Evolutionary conservation across 805 yeast species (phyloP).

Genomic region (Saccharomyces cerevisiae): DNA sequence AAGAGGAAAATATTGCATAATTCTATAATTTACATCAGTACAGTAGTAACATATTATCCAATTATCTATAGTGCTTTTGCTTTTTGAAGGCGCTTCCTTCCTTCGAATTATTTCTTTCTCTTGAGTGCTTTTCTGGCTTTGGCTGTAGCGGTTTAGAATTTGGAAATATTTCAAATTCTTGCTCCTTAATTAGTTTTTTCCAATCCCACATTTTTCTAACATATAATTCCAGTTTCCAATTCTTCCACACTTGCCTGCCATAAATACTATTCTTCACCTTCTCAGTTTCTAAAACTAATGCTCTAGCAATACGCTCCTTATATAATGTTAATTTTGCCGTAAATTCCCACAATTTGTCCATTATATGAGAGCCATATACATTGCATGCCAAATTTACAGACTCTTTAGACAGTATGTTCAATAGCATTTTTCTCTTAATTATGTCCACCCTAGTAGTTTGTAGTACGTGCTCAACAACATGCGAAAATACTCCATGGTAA

Average conservation of each 20-base stretch:
- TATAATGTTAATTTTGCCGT: conserved; percentile 70
- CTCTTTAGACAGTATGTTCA: conserved; percentile 55
- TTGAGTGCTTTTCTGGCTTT: conserved; percentile 10
- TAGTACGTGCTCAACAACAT: conserved; percentile 67
- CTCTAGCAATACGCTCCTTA: conserved; percentile 77
- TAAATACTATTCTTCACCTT: conserved; percentile 76
- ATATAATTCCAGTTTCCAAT: conserved; percentile 84
- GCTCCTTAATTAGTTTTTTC: conserved; percentile 56
- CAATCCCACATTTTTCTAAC: conserved; percentile 51
- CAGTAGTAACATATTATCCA: not conserved
- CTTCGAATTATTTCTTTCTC: not conserved
- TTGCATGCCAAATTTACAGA: conserved; percentile 62
- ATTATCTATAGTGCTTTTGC: not conserved
- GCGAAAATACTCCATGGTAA: conserved; percentile 84
- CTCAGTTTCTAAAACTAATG: conserved; percentile 49
- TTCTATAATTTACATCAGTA: not conserved
- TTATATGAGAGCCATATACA: conserved; percentile 85
- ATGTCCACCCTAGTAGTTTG: conserved; percentile 40
- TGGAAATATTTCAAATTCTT: conserved; percentile 37
- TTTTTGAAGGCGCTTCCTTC: not conserved
- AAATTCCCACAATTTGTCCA: conserved; percentile 77
- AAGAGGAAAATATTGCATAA: not conserved
- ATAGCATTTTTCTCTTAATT: conserved; percentile 55
- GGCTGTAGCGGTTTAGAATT: conserved; percentile 28
- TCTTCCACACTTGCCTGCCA: conserved; percentile 90